Base-by-base conservation (phyloP, 768 basidiomycete species). In the Naematelia encephala region DNA sequence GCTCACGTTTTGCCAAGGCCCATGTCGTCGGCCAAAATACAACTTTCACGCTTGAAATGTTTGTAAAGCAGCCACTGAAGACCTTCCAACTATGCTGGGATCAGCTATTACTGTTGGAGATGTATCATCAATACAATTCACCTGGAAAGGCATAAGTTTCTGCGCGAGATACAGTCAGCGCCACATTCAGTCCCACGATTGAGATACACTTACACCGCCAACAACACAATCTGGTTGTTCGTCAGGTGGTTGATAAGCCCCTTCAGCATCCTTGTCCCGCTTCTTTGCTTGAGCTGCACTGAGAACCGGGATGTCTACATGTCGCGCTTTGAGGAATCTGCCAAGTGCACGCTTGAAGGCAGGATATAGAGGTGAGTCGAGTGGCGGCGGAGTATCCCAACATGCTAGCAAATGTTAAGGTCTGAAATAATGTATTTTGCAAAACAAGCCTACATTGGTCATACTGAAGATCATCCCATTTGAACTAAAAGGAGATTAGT, bases 381-480 rank as follows among this genome's bases (percentile, higher is more conserved):
- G 70, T 8, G 82, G 82, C 30, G 91, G 90, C 0, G 93, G 91
- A 16, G 91, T 85, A 78, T 96, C 92, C 90, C 91, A 94, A 11
- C 88, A 86, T n/a, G 89, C 91, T 94, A 28, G 47, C 16, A 16
- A 16, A 39, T 8, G 34, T 39, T 39, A 8, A 39, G 34, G 8
- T 39, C n/a, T n/a, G n/a, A n/a, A n/a, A n/a, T n/a, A n/a, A n/a
- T n/a, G n/a, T n/a, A n/a, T n/a, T 49, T 58, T 55, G 44, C 29
- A 26, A 50, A 53, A 22, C 34, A 8, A n/a, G 72, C 83, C 54
- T 57, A 90, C 93, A 86, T 81, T 91, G 88, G 21, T 94, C 88
- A 61, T 98, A 96, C n/a, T 88, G 86, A 25, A 97, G 80, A 62
- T 91, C 91, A 45, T 85, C 81, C 94, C 94, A 98, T 75, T 98